phyloP scores from a whole-genome alignment of 768 basidiomycete species.

The Trametes punicea region DNA sequence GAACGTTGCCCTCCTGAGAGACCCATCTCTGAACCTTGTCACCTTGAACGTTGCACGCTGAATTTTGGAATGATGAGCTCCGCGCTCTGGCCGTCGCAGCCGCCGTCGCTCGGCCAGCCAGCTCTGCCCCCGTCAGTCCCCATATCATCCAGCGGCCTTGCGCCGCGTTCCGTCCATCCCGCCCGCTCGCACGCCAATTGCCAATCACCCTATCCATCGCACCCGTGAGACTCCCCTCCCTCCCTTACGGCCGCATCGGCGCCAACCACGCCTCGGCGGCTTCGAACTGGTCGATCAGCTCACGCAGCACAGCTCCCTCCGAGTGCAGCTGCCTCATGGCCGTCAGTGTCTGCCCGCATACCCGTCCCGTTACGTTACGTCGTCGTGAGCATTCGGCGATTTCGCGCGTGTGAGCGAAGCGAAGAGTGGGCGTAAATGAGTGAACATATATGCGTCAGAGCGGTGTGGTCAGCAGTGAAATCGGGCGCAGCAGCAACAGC shows the following conservation, averaged over 20 bases:
- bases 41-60: too few relatives aligned
- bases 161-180: not conserved
- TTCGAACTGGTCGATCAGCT: slow-evolving; percentile 95
- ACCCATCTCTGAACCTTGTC: too few relatives aligned
- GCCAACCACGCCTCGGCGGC: slow-evolving; percentile 91
- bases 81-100: too few relatives aligned
- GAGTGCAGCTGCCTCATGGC: slow-evolving; percentile 89
- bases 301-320: slow-evolving; percentile 75
- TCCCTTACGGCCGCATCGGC: slow-evolving; percentile 78
- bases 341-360: slow-evolving; percentile 58
- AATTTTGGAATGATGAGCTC: too few relatives aligned
- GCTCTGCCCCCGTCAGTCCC: too few relatives aligned
- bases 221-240: slow-evolving; percentile 1
- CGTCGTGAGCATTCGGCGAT: not conserved
- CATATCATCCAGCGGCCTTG: not conserved
- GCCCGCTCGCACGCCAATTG: slow-evolving; percentile 12
- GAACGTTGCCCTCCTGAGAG: too few relatives aligned
- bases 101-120: too few relatives aligned
- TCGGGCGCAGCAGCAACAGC: not conserved
- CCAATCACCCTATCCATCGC: slow-evolving; percentile 6
- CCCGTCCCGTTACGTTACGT: not conserved
- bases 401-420: not conserved
- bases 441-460: not conserved
- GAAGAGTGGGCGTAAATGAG: not conserved
- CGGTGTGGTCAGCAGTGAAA: not conserved